Evolutionary conservation across 2,329 filamentous ascomycete species (phyloP), one percentile per base, ranked within the genome.

Genomic region (Beauveria caledonica): DNA sequence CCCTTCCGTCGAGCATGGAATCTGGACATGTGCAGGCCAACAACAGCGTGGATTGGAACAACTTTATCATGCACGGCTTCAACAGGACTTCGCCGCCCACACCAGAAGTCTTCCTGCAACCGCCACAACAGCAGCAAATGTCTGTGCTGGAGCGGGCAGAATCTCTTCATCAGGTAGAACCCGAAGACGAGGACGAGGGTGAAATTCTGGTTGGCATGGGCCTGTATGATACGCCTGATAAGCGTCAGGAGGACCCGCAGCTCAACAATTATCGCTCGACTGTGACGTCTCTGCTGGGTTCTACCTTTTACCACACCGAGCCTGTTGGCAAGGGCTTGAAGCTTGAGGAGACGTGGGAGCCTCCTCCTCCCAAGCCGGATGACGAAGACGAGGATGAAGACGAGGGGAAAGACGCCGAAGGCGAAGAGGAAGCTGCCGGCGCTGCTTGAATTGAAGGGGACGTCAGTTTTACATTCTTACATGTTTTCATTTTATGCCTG

Each of bases 161-260:
- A 61, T 69, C 73, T 6, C 77, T 80, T 54, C 72, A 76, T 11
- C 66, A 79, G 6, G 72, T 83, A 25, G 78, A 81, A 36, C 78
- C 83, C 44, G 69, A 75, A 11, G 77, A 82, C 52, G 83, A 84
- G 29, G 83, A 84, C 50, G 77, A 81, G 15, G 87, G 85, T 42
- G 88, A 92, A 67, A 87, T 91, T 62, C 79, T 93, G 1, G 80
- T 92, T n/a, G 89, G 89, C 21, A 87, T 94, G 82, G 90, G 90
- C 0, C 80, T 94, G 0, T 94, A 94, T 71, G 89, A 91, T 67
- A 77, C 83, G 5, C 88, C 88, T 0, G 86, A 86, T 60, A 81
- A 83, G 67, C 67, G 72, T 46, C 72, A 78, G 8, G 73, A 76
- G 21, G 80, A 82, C 60, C 74, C 78, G 33, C 74, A 78, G 55